Evolutionary conservation across 2,329 filamentous ascomycete species (phyloP).

Genomic region (Dothideomycetes sp.): DNA sequence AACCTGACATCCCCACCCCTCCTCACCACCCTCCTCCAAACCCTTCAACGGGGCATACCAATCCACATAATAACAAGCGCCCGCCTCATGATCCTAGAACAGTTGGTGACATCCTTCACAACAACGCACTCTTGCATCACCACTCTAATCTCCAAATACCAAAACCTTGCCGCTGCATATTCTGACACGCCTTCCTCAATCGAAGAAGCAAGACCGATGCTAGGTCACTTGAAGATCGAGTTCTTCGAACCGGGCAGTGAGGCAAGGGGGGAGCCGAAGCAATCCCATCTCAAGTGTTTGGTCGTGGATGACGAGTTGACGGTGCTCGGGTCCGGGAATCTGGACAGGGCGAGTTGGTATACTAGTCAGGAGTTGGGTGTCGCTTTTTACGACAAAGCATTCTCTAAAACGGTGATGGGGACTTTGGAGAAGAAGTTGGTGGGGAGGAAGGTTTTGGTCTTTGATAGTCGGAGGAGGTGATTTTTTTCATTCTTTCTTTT

Average conservation of each 20-base stretch:
- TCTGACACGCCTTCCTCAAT: too few species aligned
- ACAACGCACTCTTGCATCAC: conserved; percentile 59
- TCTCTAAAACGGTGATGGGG: conserved; percentile 25
- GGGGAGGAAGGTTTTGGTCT: conserved; percentile 14
- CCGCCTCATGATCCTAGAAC: conserved; percentile 52
- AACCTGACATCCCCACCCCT: conserved; percentile 64
- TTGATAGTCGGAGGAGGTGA: too few species aligned
- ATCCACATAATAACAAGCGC: conserved; percentile 38
- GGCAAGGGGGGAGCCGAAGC: conserved; percentile 48
- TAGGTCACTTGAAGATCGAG: conserved; percentile 48
- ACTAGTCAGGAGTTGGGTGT: conserved; percentile 78
- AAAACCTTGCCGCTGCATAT: conserved; percentile 22
- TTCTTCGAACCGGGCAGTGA: conserved; percentile 45
- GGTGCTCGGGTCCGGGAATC: conserved; percentile 70
- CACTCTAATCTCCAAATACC: conserved; percentile 49
- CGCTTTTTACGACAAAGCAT: conserved; percentile 37
- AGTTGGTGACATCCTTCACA: conserved; percentile 69
- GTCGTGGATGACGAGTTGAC: conserved; percentile 60
- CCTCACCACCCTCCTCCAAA: conserved; percentile 50
- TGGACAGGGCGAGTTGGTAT: conserved; percentile 79
- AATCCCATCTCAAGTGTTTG: conserved; percentile 69
- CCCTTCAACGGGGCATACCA: conserved; percentile 56
- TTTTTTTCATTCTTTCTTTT: too few species aligned
- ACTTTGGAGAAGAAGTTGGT: conserved; percentile 17
- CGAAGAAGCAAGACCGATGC: conserved; percentile 34